Evolutionary conservation across 225 moss, liverwort and hornwort genomes (phyloP).

Genomic region (Climacium dendroides): DNA sequence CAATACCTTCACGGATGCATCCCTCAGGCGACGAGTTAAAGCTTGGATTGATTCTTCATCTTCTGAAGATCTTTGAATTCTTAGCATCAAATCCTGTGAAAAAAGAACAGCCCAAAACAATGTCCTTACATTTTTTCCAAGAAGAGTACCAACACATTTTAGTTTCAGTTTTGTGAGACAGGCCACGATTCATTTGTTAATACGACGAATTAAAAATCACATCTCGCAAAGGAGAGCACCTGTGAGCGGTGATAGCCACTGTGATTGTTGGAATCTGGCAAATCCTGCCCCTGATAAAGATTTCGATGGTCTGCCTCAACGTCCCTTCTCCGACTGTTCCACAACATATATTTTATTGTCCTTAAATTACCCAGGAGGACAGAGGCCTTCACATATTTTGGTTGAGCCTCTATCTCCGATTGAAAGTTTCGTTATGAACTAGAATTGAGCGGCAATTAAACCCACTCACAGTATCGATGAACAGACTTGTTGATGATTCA

Average conservation of each 20-base stretch:
- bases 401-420: not conserved
- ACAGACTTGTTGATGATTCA: not conserved
- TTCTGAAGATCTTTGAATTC: slow-evolving; percentile 41
- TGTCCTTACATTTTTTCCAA: not conserved
- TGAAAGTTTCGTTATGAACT: not conserved
- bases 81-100: slow-evolving; percentile 49
- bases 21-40: slow-evolving; percentile 50
- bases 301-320: slow-evolving; percentile 18
- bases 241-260: slow-evolving; percentile 28
- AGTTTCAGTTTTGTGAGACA: not conserved
- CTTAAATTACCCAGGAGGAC: not conserved
- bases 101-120: not conserved
- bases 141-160: not conserved
- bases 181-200: not conserved
- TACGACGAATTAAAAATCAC: not conserved
- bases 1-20: slow-evolving; percentile 56
- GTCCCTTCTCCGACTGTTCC: slow-evolving; percentile 31
- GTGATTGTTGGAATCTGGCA: slow-evolving; percentile 43
- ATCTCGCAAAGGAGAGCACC: slow-evolving; percentile 10
- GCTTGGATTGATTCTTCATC: slow-evolving; percentile 42
- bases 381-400: not conserved
- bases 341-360: not conserved
- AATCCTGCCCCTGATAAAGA: slow-evolving; percentile 26
- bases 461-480: not conserved
- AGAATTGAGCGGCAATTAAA: not conserved